Base-by-base conservation (phyloP, 106 monocot genomes). In the Acanthochlamys bracteata region DNA sequence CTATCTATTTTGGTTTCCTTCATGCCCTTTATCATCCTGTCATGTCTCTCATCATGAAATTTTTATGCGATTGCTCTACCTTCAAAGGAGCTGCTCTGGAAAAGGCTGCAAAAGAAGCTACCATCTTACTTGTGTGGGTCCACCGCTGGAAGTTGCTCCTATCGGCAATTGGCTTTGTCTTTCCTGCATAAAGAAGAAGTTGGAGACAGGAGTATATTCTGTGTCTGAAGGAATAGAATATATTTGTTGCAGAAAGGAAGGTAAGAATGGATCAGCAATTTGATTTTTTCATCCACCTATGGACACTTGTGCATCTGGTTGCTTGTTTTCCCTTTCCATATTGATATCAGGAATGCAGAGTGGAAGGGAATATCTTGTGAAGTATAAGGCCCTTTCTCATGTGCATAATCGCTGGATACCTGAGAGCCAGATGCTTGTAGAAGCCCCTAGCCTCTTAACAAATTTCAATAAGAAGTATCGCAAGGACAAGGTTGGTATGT, bases 371-470 rank as follows among this genome's bases (percentile, higher is more conserved):
- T 93, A 89, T 76, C 61, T 85, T 60, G 89, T 89, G 23, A 93
- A 93, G 59, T 93, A 89, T 57, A 83, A 72, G 62, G 78, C 77
- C 60, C 80, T 93, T 64, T 72, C 89, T 13, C 93, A 93, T 83
- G 76, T 85, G 39, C 88, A 93, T 63, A 89, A 93, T 68, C 77
- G 55, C 22, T 93, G 88, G 93, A 42, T 93, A 70, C 55, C 83
- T 26, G 89, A 89, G 71, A 85, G 69, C 24, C 73, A 89, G 76
- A 16, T 89, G 45, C 68, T 78, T 74, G 4, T 33, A 24, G 74
- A 89, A 51, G 78, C 80, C 57, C 80, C 85, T 61, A 61, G 55
- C 11, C 76, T 93, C 69, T 14, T 89, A 11, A 66, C 66, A 39
- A 78, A 93, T 63, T 85, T 89, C 64, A 80, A 71, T 22, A 65